phyloP scores from a whole-genome alignment of 768 basidiomycete genomes.

The Sporobolomyces phaffii region DNA sequence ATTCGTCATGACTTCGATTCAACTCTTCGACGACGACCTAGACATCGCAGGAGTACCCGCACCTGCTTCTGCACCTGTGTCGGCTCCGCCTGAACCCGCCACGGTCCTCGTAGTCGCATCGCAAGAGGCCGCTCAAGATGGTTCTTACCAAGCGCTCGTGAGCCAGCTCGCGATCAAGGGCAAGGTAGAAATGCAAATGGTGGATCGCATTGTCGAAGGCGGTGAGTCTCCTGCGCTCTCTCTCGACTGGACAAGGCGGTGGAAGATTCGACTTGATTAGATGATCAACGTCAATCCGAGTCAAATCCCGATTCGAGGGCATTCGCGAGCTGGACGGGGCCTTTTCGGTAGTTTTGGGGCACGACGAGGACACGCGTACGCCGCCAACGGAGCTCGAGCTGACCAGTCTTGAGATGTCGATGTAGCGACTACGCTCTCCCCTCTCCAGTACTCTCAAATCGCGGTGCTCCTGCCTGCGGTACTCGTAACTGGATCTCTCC shows the following conservation, averaged over 20 bases:
- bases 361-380: too few species aligned
- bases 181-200: slow-evolving; percentile 67
- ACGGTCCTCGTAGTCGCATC: slow-evolving; percentile 68
- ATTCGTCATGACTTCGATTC: slow-evolving; percentile 16
- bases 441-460: slow-evolving; percentile 47
- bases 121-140: slow-evolving; percentile 67
- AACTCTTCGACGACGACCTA: slow-evolving; percentile 33
- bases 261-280: too few species aligned
- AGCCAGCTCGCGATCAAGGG: slow-evolving; percentile 54
- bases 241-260: too few species aligned
- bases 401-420: too few species aligned
- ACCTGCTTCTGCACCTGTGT: not conserved
- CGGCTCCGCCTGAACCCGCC: slow-evolving; percentile 48
- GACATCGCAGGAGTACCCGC: slow-evolving; percentile 42
- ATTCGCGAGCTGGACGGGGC: not conserved
- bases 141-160: slow-evolving; percentile 67
- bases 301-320: too few species aligned
- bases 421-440: slow-evolving; percentile 37
- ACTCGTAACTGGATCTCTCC: slow-evolving; percentile 53
- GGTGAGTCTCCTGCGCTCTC: too few species aligned
- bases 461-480: slow-evolving; percentile 60
- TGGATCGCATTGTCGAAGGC: slow-evolving; percentile 73
- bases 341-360: too few species aligned
- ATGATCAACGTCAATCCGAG: not conserved
- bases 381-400: not conserved